Base-by-base conservation (phyloP, 164 flowering plant species). In the Cinnamomum micranthum region DNA sequence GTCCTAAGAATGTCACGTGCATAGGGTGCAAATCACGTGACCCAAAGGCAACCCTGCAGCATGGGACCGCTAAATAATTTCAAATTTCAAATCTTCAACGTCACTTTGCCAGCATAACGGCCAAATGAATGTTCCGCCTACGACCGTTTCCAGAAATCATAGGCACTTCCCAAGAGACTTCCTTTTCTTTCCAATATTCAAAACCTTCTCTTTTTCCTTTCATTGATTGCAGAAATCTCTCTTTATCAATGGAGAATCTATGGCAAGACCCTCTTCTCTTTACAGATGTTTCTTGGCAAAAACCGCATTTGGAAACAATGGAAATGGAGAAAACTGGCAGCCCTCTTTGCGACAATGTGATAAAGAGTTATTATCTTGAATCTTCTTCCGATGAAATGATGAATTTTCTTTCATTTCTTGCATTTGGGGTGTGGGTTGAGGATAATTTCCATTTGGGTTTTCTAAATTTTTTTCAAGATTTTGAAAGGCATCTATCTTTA, bases 201-300 rank as follows among this genome's bases (percentile, higher is more conserved):
- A 74, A 71, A 2, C 60, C 35, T 22, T 68, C 58, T 71, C 72
- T 63, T 77, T 58, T 17, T 31, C 35, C 35, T 0, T 20, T 59
- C 50, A 35, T 59, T 5, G 31, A 62, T 62, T 62, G 17, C n/a
- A 28, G 25, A 19, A 1, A 17, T 72, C 28, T 35, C 28, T 35
- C 14, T 72, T 63, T 62, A 72, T 70, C 78, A 73, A 84, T 84
- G 89, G 83, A 76, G 35, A 81, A 78, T 65, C 81, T 76, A 71
- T 89, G 91, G 88, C 76, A 77, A 76, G 92, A 92, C 84, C 93
- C 94, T 35, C 89, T 90, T 85, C 88, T 88, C 62, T 76, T 85
- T 65, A 83, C 92, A 4, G 92, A 90, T 72, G 88, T 81, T 85
- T 82, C 88, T 80, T 80, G 72, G 60, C 86, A 85, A 71, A 81